Base-by-base conservation (phyloP, 2,329 filamentous ascomycete genomes). In the Plectosphaerella sp. region DNA sequence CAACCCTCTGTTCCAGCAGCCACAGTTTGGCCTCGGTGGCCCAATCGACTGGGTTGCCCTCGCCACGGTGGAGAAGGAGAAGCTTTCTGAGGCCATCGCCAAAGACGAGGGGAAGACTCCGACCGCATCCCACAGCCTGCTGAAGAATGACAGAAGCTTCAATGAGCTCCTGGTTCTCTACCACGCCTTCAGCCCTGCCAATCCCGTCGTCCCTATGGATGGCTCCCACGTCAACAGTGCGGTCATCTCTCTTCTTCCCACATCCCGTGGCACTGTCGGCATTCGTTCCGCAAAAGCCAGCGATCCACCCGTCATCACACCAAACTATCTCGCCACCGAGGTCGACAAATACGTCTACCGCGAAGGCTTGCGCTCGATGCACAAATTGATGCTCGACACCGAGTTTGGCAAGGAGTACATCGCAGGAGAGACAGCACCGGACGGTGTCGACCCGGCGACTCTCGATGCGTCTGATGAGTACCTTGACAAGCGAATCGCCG, bases 51-150 rank as follows among this genome's bases (percentile, higher is more conserved):
- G 77, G 70, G 78, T 79, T 24, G 71, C 76, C 46, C 83, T 85
- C 62, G 78, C 80, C 50, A 86, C 81, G 63, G 86, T 86, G 62
- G 78, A 84, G 64, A 77, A 80, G 3, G 72, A 71, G 12, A 69
- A 76, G 49, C 64, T 71, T 18, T 74, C 73, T 3, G 58, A 83
- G 14, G 84, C 82, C 14, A 81, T 71, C 47, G 83, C 86, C 62
- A 64, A 78, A 16, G 11, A 43, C 41, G n/a, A 43, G 20, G 41
- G 41, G 78, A 7, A 9, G 8, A 33, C 28, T 12, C 28, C 28
- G 28, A 33, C 28, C 8, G 28, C 28, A 9, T 33, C 48, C 4
- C 65, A 72, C 55, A 50, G 56, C 56, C 52, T 78, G 58, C 63
- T 71, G 39, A 55, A 45, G 8, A 47, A 64, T 64, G 57, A 55